phyloP scores from a whole-genome alignment of 2,329 filamentous ascomycete genomes.

The Ophiocordyceps polyrhachis-furcata region DNA sequence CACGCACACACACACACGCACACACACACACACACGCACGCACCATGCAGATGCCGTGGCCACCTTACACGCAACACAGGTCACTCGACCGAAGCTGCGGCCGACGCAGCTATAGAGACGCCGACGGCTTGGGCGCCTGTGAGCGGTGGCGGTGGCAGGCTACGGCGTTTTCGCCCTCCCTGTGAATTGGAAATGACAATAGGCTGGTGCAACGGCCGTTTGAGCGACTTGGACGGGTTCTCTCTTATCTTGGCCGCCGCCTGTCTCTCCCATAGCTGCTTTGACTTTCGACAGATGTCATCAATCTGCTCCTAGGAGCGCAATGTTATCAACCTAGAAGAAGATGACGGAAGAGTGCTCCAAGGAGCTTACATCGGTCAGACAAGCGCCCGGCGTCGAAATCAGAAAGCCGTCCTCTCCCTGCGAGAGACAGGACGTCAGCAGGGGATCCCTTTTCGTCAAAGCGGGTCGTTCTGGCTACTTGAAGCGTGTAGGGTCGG shows the following conservation, averaged over 20 bases:
- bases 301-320: constrained; percentile 35
- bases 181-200: constrained; percentile 27
- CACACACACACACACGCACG: neutral
- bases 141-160: constrained; percentile 9
- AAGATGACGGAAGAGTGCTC: too few relatives aligned
- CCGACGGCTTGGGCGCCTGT: neutral
- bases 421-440: constrained; percentile 13
- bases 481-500: constrained; percentile 35
- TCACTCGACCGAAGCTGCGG: neutral
- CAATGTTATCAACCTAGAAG: constrained; percentile 4
- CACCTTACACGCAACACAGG: neutral
- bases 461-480: constrained; percentile 9
- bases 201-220: constrained; percentile 37
- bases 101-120: neutral
- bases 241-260: constrained; percentile 28
- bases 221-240: constrained; percentile 29
- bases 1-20: neutral
- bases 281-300: constrained; percentile 41
- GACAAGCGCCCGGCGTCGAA: constrained; percentile 34
- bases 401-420: constrained; percentile 44
- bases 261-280: constrained; percentile 36
- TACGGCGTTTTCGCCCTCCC: constrained; percentile 4
- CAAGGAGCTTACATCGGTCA: constrained; percentile 35
- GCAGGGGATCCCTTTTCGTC: neutral
- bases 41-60: neutral